phyloP scores from a whole-genome alignment of 768 basidiomycete species.

The Lactarius hatsudake region DNA sequence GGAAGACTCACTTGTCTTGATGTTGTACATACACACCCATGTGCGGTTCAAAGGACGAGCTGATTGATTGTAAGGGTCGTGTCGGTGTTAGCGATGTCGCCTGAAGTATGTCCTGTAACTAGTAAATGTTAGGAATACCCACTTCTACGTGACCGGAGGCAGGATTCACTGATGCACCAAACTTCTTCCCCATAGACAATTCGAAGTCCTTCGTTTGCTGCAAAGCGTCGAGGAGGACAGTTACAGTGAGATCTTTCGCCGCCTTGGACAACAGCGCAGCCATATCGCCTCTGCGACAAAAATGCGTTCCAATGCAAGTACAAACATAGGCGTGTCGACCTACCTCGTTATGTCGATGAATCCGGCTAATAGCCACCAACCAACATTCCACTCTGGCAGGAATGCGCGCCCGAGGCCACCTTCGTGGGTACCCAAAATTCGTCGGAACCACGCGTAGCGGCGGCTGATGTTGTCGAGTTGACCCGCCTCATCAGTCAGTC shows the following conservation, averaged over 20 bases:
- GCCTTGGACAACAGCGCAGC: slow-evolving; percentile 77
- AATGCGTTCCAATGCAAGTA: background rate
- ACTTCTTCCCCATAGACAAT: slow-evolving; percentile 73
- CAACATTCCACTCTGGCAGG: slow-evolving; percentile 83
- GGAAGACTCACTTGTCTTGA: slow-evolving; percentile 77
- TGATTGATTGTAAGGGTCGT: slow-evolving; percentile 62
- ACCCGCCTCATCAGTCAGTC: slow-evolving; percentile 90
- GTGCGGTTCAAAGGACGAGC: slow-evolving; percentile 89
- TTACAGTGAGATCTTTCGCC: slow-evolving; percentile 68
- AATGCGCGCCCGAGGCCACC: slow-evolving; percentile 82
- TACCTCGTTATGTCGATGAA: slow-evolving; percentile 93
- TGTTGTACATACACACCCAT: slow-evolving; percentile 94
- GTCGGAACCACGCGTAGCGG: slow-evolving; percentile 93
- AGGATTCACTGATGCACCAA: slow-evolving; percentile 62
- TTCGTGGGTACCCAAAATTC: slow-evolving; percentile 81
- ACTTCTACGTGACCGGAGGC: background rate
- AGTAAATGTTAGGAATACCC: slow-evolving; percentile 6
- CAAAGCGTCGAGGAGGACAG: slow-evolving; percentile 78
- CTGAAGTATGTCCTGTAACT: slow-evolving; percentile 68
- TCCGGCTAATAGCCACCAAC: slow-evolving; percentile 74
- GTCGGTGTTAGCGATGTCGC: slow-evolving; percentile 48
- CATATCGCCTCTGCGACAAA: slow-evolving; percentile 69
- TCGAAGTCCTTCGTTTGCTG: slow-evolving; percentile 91
- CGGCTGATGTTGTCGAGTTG: slow-evolving; percentile 93
- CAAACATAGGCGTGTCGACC: slow-evolving; percentile 8